These are phyloP conservation scores for Crucihimalaya himalaica DNA, from an alignment of 345 rosid genomes.

Conservation along the genomic window DNA sequence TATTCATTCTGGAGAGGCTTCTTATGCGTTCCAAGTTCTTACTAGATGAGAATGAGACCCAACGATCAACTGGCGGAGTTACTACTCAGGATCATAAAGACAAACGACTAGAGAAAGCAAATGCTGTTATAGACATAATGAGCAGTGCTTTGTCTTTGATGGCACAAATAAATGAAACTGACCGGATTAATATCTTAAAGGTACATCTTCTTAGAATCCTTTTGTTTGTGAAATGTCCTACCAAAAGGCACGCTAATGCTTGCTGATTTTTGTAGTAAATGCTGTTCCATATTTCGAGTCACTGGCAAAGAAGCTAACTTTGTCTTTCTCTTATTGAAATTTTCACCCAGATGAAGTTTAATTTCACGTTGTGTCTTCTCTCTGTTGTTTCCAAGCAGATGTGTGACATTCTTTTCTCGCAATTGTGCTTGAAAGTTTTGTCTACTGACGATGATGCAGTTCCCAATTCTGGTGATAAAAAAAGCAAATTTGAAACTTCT, in stretches of 20 bases:
- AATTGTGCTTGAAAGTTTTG: conserved; percentile 91
- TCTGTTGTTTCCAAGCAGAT: conserved; percentile 63
- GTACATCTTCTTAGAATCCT: conserved; percentile 43
- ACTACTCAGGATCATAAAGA: conserved; percentile 48
- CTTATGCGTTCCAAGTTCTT: conserved; percentile 93
- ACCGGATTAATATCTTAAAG: conserved; percentile 90
- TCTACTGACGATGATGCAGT: conserved; percentile 52
- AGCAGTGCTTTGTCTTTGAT: conserved; percentile 88
- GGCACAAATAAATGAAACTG: conserved; percentile 85
- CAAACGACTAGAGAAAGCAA: conserved; percentile 85
- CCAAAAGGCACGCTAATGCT: conserved; percentile 8
- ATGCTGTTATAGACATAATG: conserved; percentile 92
- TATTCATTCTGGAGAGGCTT: conserved; percentile 88
- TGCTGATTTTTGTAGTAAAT: conserved; percentile 7
- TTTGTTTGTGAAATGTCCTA: not conserved
- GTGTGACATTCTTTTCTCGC: conserved; percentile 98
- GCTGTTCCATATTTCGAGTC: conserved; percentile 3
- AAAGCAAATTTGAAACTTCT: conserved; percentile 43
- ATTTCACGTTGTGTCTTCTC: conserved; percentile 11
- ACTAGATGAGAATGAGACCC: conserved; percentile 85
- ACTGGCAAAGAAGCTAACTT: not conserved
- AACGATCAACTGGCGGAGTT: conserved; percentile 48
- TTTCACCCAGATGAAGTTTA: conserved; percentile 10
- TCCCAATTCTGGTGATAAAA: conserved; percentile 45
- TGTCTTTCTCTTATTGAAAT: conserved; percentile 20